phyloP scores from a whole-genome alignment of 306 rosid genomes.

The Cajanus cajan region DNA sequence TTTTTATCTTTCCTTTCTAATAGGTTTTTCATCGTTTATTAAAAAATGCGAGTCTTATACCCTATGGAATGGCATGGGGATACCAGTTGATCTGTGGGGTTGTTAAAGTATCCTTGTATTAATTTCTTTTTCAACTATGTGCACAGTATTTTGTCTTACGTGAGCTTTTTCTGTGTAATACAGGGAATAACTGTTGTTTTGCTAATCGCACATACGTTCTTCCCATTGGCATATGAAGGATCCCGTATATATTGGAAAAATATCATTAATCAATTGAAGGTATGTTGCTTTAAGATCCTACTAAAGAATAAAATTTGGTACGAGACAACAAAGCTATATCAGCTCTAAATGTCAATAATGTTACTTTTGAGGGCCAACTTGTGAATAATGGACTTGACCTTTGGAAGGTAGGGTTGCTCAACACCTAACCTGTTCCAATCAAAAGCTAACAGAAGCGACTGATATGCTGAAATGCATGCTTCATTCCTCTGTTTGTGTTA shows the following conservation, averaged over 20 bases:
- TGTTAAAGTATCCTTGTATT: constrained; percentile 23
- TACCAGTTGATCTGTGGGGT: constrained; percentile 9
- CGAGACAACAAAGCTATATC: neutral
- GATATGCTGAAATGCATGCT: constrained; percentile 1
- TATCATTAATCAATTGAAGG: constrained; percentile 66
- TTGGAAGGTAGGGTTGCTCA: neutral
- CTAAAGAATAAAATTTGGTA: constrained; percentile 5
- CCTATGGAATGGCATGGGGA: neutral
- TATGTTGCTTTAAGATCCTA: constrained; percentile 36
- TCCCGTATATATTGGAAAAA: constrained; percentile 62
- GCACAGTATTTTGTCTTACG: constrained; percentile 8
- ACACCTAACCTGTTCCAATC: neutral
- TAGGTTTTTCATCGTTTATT: constrained; percentile 3
- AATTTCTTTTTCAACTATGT: constrained; percentile 21
- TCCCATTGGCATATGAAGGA: constrained; percentile 82
- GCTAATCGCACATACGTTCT: constrained; percentile 62
- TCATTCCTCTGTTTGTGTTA: neutral
- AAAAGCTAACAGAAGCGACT: neutral
- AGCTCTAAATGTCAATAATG: constrained; percentile 1
- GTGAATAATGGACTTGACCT: neutral
- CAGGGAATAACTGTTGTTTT: constrained; percentile 74
- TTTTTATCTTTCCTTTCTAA: constrained; percentile 3
- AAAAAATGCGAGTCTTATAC: constrained; percentile 14
- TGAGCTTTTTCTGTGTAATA: constrained; percentile 25
- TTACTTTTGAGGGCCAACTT: neutral